phyloP scores from a whole-genome alignment of 345 rosid species.

The Erucastrum elatum region DNA sequence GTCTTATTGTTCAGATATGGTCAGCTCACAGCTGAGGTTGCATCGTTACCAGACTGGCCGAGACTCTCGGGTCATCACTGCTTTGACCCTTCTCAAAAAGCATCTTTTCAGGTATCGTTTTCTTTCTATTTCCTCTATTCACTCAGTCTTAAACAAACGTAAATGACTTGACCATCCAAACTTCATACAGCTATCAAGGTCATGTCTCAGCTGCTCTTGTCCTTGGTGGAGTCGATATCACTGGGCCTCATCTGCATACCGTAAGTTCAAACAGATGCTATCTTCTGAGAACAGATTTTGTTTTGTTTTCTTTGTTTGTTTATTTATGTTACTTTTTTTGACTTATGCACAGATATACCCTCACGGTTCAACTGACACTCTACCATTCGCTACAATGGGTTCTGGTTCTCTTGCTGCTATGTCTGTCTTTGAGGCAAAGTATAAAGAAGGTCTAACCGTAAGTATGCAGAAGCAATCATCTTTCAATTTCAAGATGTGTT shows the following conservation, averaged over 20 bases:
- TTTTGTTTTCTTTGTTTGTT: neutral
- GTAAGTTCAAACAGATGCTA: slow-evolving; percentile 44
- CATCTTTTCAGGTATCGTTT: slow-evolving; percentile 64
- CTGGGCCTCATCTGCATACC: slow-evolving; percentile 83
- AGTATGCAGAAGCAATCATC: slow-evolving; percentile 33
- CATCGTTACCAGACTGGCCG: slow-evolving; percentile 80
- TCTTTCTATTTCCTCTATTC: neutral
- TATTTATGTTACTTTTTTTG: neutral
- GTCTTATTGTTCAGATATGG: slow-evolving; percentile 58
- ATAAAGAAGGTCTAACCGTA: slow-evolving; percentile 79
- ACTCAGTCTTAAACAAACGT: neutral
- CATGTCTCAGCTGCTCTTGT: slow-evolving; percentile 80
- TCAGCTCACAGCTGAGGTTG: slow-evolving; percentile 77
- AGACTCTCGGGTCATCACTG: slow-evolving; percentile 78
- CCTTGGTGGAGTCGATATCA: slow-evolving; percentile 85
- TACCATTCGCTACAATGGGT: slow-evolving; percentile 91
- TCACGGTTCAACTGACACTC: slow-evolving; percentile 80
- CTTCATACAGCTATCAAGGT: slow-evolving; percentile 52
- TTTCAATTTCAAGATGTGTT: neutral
- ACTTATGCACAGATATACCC: slow-evolving; percentile 63
- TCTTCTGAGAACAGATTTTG: neutral
- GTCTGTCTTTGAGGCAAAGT: slow-evolving; percentile 76
- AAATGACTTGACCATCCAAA: neutral
- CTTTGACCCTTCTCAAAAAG: slow-evolving; percentile 75
- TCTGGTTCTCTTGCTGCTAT: slow-evolving; percentile 93